Base-by-base conservation (phyloP, 352 stramenopile genomes). In the Pythium coloratum region DNA sequence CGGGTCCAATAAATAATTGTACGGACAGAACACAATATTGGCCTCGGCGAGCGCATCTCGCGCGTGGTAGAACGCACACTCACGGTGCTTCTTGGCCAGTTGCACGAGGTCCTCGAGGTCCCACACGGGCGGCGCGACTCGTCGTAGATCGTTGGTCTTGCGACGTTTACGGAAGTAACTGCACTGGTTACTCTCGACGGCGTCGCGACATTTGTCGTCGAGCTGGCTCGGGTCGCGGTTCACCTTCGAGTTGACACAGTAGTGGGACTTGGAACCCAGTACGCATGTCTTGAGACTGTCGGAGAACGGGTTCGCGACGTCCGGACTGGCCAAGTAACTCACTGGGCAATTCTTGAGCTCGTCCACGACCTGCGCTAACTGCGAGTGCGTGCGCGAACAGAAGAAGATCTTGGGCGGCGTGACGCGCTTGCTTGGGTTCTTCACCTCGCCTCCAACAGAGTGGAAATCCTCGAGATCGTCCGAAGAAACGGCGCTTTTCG, bases 1-100 rank as follows among this genome's bases (percentile, higher is more conserved):
- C 36, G 88, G 87, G 58, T 95, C 80, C 40, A 96, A 65, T 32
- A 96, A 61, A 66, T 96, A 96, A 66, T 94, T 96, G 75, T 96
- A 96, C n/a, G 89, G 89, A 36, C 82, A 91, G 53, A 96, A 95
- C 10, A 95, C 76, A 40, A 96, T 89, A 53, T 93, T 82, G 1
- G 89, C 89, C 16, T 81, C 63, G 18, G 72, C 72, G 13, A 92
- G 50, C 38, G 71, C 70, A 14, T 78, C 84, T 46, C 59, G 82
- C 30, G 87, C 55, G 59, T 88, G 76, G 62, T 90, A 96, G 70
- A 89, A 96, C 3, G 82, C 86, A 53, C 89, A 96, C 66, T 94
- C 89, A 8, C 80, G 78, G 53, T 92, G 78, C 33, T 88, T 80
- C 68, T 94, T 89, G 24, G 80, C 83, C 8, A 94, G 67, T 40